These are phyloP conservation scores for Nicotiana tabacum DNA, from an alignment of 257 asterid species.

Conservation along the genomic window DNA sequence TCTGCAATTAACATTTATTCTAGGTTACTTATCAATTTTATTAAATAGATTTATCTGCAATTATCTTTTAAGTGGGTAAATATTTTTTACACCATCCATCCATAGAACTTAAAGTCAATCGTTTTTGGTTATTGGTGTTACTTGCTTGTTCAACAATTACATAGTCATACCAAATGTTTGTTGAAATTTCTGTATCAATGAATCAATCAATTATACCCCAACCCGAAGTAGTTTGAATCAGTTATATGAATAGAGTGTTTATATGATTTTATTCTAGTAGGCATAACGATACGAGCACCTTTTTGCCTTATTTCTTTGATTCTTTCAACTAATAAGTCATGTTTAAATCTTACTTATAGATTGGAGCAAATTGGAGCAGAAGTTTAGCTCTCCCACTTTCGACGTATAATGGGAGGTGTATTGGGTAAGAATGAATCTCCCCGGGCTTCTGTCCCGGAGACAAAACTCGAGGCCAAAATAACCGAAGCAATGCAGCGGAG, in stretches of 20 bases:
- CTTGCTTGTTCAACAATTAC: neutral
- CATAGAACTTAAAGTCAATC: too few species aligned
- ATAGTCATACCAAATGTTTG: neutral
- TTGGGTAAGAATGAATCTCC: slow-evolving; percentile 52
- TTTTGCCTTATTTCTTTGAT: neutral
- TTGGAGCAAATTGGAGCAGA: neutral
- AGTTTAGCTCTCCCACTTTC: neutral
- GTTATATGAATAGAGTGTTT: neutral
- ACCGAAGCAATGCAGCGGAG: slow-evolving; percentile 56
- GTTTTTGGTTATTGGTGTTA: neutral
- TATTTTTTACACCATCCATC: too few species aligned
- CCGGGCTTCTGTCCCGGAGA: slow-evolving; percentile 39
- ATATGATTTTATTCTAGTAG: neutral
- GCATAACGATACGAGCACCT: neutral
- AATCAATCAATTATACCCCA: neutral
- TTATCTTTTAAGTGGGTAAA: too few species aligned
- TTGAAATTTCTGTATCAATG: neutral
- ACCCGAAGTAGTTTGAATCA: neutral
- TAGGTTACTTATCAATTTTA: too few species aligned
- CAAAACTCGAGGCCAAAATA: slow-evolving; percentile 76
- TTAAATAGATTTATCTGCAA: too few species aligned
- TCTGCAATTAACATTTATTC: too few species aligned
- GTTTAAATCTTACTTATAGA: neutral
- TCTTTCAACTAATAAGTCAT: neutral
- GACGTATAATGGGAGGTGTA: slow-evolving; percentile 62